Base-by-base conservation (phyloP, 139 green algal species). In the Tetraselmis chui region DNA sequence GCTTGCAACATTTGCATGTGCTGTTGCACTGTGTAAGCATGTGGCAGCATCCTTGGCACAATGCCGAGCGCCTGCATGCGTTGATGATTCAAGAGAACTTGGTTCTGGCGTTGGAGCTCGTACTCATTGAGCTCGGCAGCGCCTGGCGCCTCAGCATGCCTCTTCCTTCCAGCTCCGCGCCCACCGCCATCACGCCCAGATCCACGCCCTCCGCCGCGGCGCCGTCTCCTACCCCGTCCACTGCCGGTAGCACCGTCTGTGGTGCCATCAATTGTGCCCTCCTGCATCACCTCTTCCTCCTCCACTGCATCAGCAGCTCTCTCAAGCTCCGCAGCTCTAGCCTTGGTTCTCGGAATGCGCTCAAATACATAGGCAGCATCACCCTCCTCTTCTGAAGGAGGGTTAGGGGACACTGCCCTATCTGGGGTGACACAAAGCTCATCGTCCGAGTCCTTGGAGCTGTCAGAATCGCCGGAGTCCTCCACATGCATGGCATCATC, bases 301-400 rank as follows among this genome's bases (percentile, higher is more conserved):
- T 67, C 45, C 45, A 67, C 45, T 67, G 45, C 45, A 67, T 67
- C 45, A 67, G 45, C 45, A 67, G 45, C 45, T 67, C 45, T 67
- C 45, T 67, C 45, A 67, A 67, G 45, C 45, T 67, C 45, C 45
- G 45, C 45, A 5, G 45, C 45, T 67, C 45, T 67, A 67, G 45
- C 45, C 45, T 67, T 67, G 45, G 45, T 67, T 67, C 45, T 67
- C 45, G 45, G 45, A 67, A 18, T 67, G 45, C 45, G 45, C 45
- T 67, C 45, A 67, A 67, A 67, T 67, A 67, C 45, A 67, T 67
- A 67, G 45, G 45, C 45, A 67, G 45, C 45, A 67, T 67, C 45
- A 67, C 45, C 45, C 45, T 67, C 45, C 45, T 67, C 45, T 67
- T 67, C 45, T 67, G 45, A 67, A 67, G 45, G 45, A 67, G 45